Evolutionary conservation across 805 yeast species (phyloP).

Genomic region (Nematodospora valgi): DNA sequence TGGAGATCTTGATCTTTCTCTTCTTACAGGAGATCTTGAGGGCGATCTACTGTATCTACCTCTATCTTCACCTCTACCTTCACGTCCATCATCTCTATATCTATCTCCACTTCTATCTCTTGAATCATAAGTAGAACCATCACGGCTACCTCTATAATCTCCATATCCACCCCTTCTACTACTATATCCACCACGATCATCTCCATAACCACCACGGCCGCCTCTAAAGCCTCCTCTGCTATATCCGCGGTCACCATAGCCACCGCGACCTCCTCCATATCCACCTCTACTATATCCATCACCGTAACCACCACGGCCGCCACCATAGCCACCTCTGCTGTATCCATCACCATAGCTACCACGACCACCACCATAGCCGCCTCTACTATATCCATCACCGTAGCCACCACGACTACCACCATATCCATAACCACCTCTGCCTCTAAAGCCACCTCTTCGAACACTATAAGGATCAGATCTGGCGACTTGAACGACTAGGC

Average conservation of each 20-base stretch:
- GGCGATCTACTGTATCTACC: constrained; percentile 13
- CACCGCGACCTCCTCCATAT: constrained; percentile 9
- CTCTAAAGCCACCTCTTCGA: constrained; percentile 31
- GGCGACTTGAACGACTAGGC: constrained; percentile 53
- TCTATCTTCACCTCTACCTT: constrained; percentile 4
- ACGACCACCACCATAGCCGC: constrained; percentile 19
- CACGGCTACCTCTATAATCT: constrained; percentile 11
- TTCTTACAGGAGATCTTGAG: constrained; percentile 32
- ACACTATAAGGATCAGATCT: constrained; percentile 49
- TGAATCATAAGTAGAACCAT: constrained; percentile 7
- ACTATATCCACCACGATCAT: constrained; percentile 12
- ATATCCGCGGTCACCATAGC: constrained; percentile 8
- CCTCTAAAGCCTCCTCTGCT: constrained; percentile 7
- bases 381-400: constrained; percentile 13
- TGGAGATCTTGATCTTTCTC: constrained; percentile 39
- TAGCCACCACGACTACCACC: constrained; percentile 20
- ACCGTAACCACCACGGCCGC: constrained; percentile 14
- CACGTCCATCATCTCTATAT: constrained; percentile 1
- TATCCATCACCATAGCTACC: constrained; percentile 16
- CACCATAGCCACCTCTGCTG: constrained; percentile 11
- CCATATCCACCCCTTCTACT: constrained; percentile 18
- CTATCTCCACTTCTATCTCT: no score
- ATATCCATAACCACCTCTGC: constrained; percentile 28
- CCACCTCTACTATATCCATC: constrained; percentile 14
- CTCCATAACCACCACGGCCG: constrained; percentile 18